Evolutionary conservation across 352 stramenopile genomes (phyloP).

Genomic region (Globisporangium camurandrum): DNA sequence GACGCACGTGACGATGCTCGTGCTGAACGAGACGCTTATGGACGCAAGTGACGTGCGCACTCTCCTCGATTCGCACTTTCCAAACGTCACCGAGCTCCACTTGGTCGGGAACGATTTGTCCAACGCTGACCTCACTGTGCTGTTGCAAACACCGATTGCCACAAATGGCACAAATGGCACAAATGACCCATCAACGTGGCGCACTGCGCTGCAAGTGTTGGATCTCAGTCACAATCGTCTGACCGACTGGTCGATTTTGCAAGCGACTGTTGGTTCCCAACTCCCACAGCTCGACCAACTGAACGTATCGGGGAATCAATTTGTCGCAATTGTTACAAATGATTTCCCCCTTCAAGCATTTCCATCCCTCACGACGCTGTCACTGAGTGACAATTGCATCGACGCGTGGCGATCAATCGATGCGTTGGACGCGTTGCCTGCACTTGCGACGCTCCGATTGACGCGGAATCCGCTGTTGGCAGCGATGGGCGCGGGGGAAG

Average conservation of each 20-base stretch:
- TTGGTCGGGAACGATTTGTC: constrained; percentile 45
- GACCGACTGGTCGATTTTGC: constrained; percentile 36
- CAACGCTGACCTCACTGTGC: constrained; percentile 28
- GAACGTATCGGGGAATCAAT: constrained; percentile 48
- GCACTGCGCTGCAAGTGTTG: constrained; percentile 32
- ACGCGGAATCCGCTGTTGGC: constrained; percentile 57
- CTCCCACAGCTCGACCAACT: constrained; percentile 54
- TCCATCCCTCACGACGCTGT: constrained; percentile 44
- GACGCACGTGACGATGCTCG: constrained; percentile 45
- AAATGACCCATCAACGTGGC: no score
- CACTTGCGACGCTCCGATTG: constrained; percentile 55
- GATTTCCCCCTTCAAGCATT: constrained; percentile 14
- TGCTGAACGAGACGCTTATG: constrained; percentile 60
- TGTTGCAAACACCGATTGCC: no score
- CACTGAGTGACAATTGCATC: constrained; percentile 57
- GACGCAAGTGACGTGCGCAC: constrained; percentile 24
- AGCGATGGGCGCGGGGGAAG: constrained; percentile 57
- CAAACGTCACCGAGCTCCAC: constrained; percentile 44
- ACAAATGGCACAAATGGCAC: no score
- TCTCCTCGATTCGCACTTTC: constrained; percentile 47
- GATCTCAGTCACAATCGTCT: constrained; percentile 63
- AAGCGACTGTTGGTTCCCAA: constrained; percentile 21
- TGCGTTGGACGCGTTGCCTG: constrained; percentile 49
- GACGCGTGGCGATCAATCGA: constrained; percentile 74
- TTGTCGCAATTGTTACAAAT: constrained; percentile 31